phyloP scores from a whole-genome alignment of 257 asterid genomes.

The Ligustrum vulgare region DNA sequence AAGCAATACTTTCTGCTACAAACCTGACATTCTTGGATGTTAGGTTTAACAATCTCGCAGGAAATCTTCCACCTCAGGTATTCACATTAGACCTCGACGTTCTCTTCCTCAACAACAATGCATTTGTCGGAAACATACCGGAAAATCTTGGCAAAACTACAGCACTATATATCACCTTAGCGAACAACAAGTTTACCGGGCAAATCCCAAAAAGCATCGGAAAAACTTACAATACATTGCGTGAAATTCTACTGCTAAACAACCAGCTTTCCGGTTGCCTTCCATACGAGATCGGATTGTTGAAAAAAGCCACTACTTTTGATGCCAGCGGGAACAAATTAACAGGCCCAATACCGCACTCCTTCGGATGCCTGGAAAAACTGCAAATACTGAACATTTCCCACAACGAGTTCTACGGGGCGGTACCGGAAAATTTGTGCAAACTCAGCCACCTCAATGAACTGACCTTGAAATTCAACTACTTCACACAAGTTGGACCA shows the following conservation, averaged over 20 bases:
- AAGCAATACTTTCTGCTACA: slow-evolving; percentile 38
- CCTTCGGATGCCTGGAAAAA: slow-evolving; percentile 51
- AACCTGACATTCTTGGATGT: slow-evolving; percentile 63
- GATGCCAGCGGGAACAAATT: slow-evolving; percentile 56
- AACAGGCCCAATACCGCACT: slow-evolving; percentile 64
- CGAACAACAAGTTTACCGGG: slow-evolving; percentile 55
- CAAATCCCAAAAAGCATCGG: slow-evolving; percentile 57
- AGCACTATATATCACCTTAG: slow-evolving; percentile 46
- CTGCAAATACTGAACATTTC: slow-evolving; percentile 39
- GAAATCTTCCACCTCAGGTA: slow-evolving; percentile 37
- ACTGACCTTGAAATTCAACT: slow-evolving; percentile 45
- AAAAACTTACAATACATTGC: slow-evolving; percentile 24
- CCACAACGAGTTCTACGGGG: slow-evolving; percentile 46
- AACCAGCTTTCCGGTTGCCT: slow-evolving; percentile 62
- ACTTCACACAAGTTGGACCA: slow-evolving; percentile 62
- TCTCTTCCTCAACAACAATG: slow-evolving; percentile 68
- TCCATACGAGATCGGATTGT: slow-evolving; percentile 56
- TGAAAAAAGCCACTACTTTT: slow-evolving; percentile 33
- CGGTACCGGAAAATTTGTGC: slow-evolving; percentile 64
- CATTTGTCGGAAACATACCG: slow-evolving; percentile 45
- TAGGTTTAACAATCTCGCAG: slow-evolving; percentile 48
- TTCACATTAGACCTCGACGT: slow-evolving; percentile 61
- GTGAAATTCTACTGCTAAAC: slow-evolving; percentile 42
- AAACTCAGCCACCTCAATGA: slow-evolving; percentile 17
- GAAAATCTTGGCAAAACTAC: slow-evolving; percentile 43